A percentile compares a stretch with the other conserved stretches of the same genome.
Evolutionary conservation across 225 moss, liverwort and hornwort genomes (phyloP).

Genomic region (Takakia lepidozioides): DNA sequence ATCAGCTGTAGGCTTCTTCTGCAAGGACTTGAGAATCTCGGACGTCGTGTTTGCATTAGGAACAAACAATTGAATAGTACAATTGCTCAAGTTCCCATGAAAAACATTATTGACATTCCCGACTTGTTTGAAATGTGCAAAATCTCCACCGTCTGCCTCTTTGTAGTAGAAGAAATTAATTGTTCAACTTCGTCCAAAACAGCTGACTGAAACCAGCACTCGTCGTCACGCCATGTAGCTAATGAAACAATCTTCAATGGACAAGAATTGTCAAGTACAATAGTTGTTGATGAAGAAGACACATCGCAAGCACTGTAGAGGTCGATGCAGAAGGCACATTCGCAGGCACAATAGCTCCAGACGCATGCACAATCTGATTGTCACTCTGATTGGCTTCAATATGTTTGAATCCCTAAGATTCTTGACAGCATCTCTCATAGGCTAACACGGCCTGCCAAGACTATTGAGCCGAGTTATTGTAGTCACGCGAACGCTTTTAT

Average conservation of each 20-base stretch:
- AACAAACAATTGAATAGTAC: neutral
- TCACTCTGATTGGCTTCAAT: no score
- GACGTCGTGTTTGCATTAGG: neutral
- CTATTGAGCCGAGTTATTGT: neutral
- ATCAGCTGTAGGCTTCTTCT: neutral
- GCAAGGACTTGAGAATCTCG: neutral
- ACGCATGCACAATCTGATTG: no score
- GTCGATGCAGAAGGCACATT: no score
- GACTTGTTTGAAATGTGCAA: neutral
- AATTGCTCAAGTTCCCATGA: neutral
- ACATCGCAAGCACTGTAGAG: no score
- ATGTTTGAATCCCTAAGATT: no score
- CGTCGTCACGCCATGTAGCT: no score
- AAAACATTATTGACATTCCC: neutral
- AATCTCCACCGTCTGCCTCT: neutral
- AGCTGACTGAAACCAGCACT: neutral
- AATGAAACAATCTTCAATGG: no score
- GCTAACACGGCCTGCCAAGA: no score
- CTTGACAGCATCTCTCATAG: no score
- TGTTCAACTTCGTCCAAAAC: neutral
- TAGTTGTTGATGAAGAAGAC: no score
- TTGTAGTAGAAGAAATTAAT: neutral
- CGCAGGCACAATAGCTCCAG: no score
- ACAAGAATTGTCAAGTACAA: no score
- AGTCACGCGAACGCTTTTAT: neutral